phyloP scores from a whole-genome alignment of 768 basidiomycete species.

The Cystoderma amianthinum region DNA sequence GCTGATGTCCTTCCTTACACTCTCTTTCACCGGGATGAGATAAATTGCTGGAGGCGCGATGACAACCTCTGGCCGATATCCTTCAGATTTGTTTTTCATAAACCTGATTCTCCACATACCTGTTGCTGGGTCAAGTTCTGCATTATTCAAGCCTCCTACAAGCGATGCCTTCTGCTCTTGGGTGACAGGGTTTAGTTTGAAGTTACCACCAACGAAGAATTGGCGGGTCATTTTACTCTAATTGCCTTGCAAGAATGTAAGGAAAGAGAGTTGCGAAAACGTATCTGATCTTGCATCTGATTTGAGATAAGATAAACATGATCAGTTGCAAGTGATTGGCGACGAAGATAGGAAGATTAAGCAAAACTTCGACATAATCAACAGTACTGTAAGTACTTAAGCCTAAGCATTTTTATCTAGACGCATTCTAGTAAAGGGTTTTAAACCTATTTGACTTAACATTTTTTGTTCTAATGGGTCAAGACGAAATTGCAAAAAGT shows the following conservation, averaged over 20 bases:
- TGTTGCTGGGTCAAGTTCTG: conserved; percentile 67
- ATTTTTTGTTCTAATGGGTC: no score
- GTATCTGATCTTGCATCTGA: neutral
- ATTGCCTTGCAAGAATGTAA: neutral
- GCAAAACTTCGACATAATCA: no score
- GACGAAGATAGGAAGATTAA: no score
- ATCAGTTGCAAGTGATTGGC: no score
- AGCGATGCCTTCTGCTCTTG: conserved; percentile 59
- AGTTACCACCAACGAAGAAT: conserved; percentile 97
- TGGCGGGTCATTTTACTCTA: conserved; percentile 66
- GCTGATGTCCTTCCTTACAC: conserved; percentile 59
- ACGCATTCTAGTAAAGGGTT: no score
- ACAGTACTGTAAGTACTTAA: no score
- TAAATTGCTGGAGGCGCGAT: conserved; percentile 90
- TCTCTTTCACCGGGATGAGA: conserved; percentile 63
- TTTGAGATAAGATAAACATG: conserved; percentile 1
- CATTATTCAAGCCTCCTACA: conserved; percentile 67
- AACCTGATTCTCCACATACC: conserved; percentile 37
- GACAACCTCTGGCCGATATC: conserved; percentile 67
- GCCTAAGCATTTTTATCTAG: no score
- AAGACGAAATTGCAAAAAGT: no score
- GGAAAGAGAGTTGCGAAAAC: neutral
- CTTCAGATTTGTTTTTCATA: conserved; percentile 1
- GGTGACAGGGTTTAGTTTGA: conserved; percentile 91
- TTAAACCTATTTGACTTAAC: no score